Conservation (phyloP, 495 filamentous ascomycete genomes). For the Aspergillus coremiiformis region DNA sequence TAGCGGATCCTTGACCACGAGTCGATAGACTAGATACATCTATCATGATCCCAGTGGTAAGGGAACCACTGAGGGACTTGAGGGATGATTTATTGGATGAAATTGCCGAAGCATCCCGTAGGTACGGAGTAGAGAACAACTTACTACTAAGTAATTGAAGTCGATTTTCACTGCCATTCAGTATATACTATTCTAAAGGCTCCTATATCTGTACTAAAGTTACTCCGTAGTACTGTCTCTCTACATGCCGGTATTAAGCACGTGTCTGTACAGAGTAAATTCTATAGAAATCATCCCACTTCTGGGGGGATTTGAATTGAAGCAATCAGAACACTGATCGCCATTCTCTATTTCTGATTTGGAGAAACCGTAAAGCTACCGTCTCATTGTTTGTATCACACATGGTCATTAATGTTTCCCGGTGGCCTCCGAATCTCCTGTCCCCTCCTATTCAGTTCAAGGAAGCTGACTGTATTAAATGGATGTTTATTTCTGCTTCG, state of each 20-base stretch:
- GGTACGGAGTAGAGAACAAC: no score
- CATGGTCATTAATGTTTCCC: neutral
- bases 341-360: constrained; percentile 11
- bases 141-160: no score
- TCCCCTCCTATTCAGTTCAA: no score
- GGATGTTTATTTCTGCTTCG: neutral
- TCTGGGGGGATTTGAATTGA: neutral
- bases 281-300: no score
- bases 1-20: neutral
- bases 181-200: no score
- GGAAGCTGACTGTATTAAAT: neutral
- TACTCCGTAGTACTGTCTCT: no score
- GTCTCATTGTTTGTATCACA: neutral
- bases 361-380: neutral
- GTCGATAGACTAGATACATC: neutral
- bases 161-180: no score
- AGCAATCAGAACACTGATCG: neutral
- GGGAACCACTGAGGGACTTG: neutral
- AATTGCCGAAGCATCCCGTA: neutral
- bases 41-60: neutral
- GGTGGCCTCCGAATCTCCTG: neutral
- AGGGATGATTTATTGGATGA: neutral
- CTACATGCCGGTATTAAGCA: no score
- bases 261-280: no score
- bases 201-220: no score